Conservation (phyloP, 306 rosid species). For the Quercus mongolica region DNA sequence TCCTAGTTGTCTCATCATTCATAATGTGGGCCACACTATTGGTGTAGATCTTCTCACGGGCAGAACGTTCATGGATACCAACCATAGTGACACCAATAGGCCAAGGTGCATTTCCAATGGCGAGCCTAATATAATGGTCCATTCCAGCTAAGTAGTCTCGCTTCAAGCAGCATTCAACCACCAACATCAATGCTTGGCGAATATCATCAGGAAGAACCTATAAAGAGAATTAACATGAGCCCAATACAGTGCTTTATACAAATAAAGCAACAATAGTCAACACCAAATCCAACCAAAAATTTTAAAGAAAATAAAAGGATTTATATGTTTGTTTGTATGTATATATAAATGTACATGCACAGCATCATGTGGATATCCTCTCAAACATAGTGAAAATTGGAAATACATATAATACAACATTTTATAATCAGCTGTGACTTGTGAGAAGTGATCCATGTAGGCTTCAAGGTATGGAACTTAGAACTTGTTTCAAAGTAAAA, state of each 20-base stretch:
- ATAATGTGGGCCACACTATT: conserved; percentile 97
- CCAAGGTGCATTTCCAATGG: conserved; percentile 99
- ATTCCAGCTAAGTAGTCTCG: conserved; percentile 97
- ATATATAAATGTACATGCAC: too few species aligned
- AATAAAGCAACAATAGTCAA: not conserved
- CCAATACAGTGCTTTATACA: conserved; percentile 5
- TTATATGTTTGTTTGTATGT: too few species aligned
- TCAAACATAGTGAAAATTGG: too few species aligned
- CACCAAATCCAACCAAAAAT: not conserved
- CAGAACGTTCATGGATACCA: conserved; percentile 98
- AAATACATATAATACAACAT: not conserved
- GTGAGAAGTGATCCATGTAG: not conserved
- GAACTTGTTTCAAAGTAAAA: not conserved
- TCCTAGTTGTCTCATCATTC: conserved; percentile 97
- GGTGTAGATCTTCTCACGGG: conserved; percentile 97
- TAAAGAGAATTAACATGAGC: conserved; percentile 4
- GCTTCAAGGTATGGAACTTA: not conserved
- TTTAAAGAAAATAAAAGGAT: not conserved
- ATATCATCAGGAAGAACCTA: conserved; percentile 94
- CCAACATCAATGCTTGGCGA: conserved; percentile 69
- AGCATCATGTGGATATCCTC: too few species aligned
- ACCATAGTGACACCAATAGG: conserved; percentile 99
- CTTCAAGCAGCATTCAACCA: conserved; percentile 89
- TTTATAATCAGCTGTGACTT: not conserved
- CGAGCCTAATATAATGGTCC: conserved; percentile 95